Base-by-base conservation (phyloP, 192 early-diverging fungal genomes). In the Rhizophagus sp. region DNA sequence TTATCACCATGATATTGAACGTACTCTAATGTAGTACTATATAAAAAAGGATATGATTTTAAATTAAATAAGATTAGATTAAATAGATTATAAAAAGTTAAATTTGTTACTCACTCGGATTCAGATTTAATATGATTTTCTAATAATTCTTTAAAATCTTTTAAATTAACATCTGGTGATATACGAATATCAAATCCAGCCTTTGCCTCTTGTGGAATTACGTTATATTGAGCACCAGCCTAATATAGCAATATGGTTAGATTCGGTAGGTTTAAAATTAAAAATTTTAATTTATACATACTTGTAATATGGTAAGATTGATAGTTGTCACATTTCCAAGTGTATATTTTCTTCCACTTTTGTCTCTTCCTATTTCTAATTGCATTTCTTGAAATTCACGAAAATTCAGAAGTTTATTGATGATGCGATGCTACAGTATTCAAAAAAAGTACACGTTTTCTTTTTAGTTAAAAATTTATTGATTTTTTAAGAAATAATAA, bases 271-370 rank as follows among this genome's bases (percentile, higher is more conserved):
- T 44, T 49, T 39, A 30, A 52, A 12, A 22, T 49, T 44, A 41
- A 41, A n/a, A 41, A 8, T 41, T 0, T 41, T 6, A 39, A 6
- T 27, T 27, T 41, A 7, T 67, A 34, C 72, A 25, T 83, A 85
- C 86, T 33, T 90, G 80, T 67, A 97, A 87, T 81, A 94, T 89
- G 13, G 94, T 95, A 73, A 96, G 81, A 85, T 97, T 97, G 76
- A 89, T 79, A 22, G 89, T 94, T 13, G 93, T 97, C 63, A 95
- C 94, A 82, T 95, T 94, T 67, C 94, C 94, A 50, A 95, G 87
- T 2, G 84, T 83, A 52, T 88, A 86, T 4, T 61, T 63, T 30
- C 80, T 73, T 9, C 93, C 93, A 74, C 92, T 89, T 0, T 78
- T 84, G 62, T 86, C 85, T 22, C 86, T 69, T 47, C 87, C 87